Evolutionary conservation across 1,284 basidiomycete genomes (phyloP), one percentile per base, ranked within the genome.

Genomic region (Moesziomyces sp.): DNA sequence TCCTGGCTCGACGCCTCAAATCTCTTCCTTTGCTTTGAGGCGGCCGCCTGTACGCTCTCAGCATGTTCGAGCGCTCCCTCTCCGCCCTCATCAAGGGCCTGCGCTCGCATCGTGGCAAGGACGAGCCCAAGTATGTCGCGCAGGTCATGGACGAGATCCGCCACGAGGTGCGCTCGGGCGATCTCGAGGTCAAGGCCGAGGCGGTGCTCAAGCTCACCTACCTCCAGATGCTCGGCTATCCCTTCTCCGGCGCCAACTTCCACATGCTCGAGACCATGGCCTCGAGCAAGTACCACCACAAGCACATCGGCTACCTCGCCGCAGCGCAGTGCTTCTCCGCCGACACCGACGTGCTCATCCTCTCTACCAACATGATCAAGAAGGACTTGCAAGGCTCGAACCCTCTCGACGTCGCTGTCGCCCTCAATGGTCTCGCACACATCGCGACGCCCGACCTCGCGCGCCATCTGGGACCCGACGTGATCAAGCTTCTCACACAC

Each of bases 261-360:
- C 91, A 97, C 85, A 92, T 99, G 60, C 91, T 99, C 14, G 97
- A 99, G 83, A 93, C 96, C 80, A 99, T 99, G 97, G 95, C 94
- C 30, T 94, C 93, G 3, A 87, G 92, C 2, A 91, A 91, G 79
- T 90, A 91, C 77, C 94, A 98, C 85, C 88, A 97, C 76, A 99
- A 99, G 87, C 91, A 91, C 44, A 91, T 98, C 46, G 97, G 97
- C 16, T 99, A 99, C 85, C 90, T 99, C 16, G 97, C 93, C 0
- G 95, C 97, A 0, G 88, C 89, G 0, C 93, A 97, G 84, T 95
- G 94, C 0, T 99, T 99, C 84, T 89, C 91, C 30, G 89, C 93
- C 71, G 93, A 97, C 67, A 98, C 95, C 0, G 96, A 99, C 78
- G 96, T 99, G 42, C 89, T 98, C 23, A 97, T 99, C 88, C 89